Evolutionary conservation across 768 basidiomycete genomes (phyloP), one percentile per base, ranked within the genome.

Genomic region (Suillus alpinus): DNA sequence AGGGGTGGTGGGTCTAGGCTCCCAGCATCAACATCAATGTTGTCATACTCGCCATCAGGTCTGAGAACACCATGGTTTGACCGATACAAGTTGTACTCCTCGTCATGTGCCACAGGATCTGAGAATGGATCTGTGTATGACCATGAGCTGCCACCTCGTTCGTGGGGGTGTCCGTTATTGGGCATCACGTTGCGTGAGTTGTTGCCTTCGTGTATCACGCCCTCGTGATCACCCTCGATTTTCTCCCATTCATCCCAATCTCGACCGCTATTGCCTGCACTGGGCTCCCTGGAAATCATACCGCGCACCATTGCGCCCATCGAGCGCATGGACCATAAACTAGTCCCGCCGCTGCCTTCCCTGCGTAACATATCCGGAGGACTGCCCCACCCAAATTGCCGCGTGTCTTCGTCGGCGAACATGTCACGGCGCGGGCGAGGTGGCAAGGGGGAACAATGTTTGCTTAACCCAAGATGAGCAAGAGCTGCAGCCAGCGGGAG

Each of bases 321-420:
- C 71, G 61, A 86, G 69, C 71, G 78, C 59, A 86, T 64, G 26
- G 86, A 86, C 84, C 84, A 86, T 6, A 78, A 71, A 55, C 84
- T 66, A 10, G 62, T 82, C n/a, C 77, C 77, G 5, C 72, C 75
- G 43, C 77, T 78, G 9, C 74, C 77, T 59, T 81, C 80, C 34
- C 77, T 74, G 20, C 71, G 59, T 62, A 63, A 18, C n/a, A 50
- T 32, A 10, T 20, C 63, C 72, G 64, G 59, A 43, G 60, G 47
- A 36, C 13, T 23, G 37, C 41, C 58, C 63, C 59, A 50, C 13
- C 66, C 66, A 44, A 88, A 84, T 16, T 84, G 80, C 9, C 79
- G 77, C 2, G 80, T 77, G 66, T 92, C 91, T 71, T 92, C 91
- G 58, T 93, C 89, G 4, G 85, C 88, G 37, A 92, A 81, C 83